Percentiles rank a stretch among this genome's conserved stretches.
These are phyloP conservation scores for Citrus sinensis DNA, from an alignment of 345 rosid genomes.

Conservation along the genomic window DNA sequence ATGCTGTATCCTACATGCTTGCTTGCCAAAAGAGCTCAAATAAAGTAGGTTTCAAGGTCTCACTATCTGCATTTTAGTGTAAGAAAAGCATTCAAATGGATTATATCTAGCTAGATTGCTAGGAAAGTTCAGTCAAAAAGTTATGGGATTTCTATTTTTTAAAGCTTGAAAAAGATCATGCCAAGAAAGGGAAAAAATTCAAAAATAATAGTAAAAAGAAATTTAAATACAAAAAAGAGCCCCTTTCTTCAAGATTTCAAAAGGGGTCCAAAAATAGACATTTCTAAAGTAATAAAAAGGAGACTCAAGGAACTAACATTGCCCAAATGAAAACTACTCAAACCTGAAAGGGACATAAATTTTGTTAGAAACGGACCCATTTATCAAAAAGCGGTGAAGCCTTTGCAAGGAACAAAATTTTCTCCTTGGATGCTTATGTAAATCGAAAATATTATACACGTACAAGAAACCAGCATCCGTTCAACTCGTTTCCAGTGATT, in stretches of 20 bases:
- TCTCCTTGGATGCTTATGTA: slow-evolving; percentile 29
- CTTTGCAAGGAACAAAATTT: neutral
- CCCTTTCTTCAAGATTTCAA: slow-evolving; percentile 26
- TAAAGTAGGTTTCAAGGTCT: slow-evolving; percentile 7
- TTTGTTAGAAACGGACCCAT: slow-evolving; percentile 37
- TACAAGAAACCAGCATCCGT: slow-evolving; percentile 2
- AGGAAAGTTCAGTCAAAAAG: slow-evolving; percentile 47
- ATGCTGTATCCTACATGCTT: slow-evolving; percentile 14
- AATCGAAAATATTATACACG: neutral
- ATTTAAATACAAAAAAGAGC: slow-evolving; percentile 32
- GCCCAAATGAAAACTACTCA: slow-evolving; percentile 18
- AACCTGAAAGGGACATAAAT: slow-evolving; percentile 30
- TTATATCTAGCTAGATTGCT: neutral
- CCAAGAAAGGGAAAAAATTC: slow-evolving; percentile 35
- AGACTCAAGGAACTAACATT: slow-evolving; percentile 3
- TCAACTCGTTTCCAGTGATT: slow-evolving; percentile 5
- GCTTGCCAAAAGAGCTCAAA: slow-evolving; percentile 6
- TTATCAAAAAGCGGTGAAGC: slow-evolving; percentile 7
- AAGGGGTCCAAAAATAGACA: slow-evolving; percentile 45
- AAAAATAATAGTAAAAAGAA: neutral
- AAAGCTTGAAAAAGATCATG: slow-evolving; percentile 30
- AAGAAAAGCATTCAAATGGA: slow-evolving; percentile 24
- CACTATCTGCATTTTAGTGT: slow-evolving; percentile 21
- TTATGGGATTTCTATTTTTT: slow-evolving; percentile 8
- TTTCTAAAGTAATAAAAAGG: slow-evolving; percentile 17